Evolutionary conservation across 2,329 filamentous ascomycete genomes (phyloP).

Genomic region (Fusarium redolens): DNA sequence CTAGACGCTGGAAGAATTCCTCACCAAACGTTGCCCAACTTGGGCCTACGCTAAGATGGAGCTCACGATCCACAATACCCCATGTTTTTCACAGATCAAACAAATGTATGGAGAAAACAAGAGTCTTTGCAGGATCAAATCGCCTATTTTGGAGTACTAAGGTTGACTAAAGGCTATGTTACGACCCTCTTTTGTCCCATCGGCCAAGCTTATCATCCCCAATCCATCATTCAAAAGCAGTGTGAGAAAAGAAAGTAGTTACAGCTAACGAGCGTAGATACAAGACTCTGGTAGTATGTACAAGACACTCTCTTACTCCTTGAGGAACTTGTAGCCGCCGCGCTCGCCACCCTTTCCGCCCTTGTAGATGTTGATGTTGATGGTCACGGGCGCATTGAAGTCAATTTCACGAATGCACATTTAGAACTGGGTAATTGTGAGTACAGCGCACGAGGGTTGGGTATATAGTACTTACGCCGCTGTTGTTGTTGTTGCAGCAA

Average conservation of each 20-base stretch:
- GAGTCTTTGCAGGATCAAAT: neutral
- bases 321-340: neutral
- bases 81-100: neutral
- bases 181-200: neutral
- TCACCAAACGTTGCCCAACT: neutral
- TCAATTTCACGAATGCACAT: slow-evolving; percentile 40
- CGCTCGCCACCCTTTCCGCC: slow-evolving; percentile 5
- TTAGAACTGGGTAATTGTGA: slow-evolving; percentile 32
- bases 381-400: slow-evolving; percentile 39
- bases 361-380: slow-evolving; percentile 32
- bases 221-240: neutral
- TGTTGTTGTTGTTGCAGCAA: slow-evolving; percentile 45
- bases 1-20: neutral
- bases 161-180: neutral
- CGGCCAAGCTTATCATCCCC: neutral
- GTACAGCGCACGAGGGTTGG: rapidly evolving
- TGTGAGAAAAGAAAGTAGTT: neutral
- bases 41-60: neutral
- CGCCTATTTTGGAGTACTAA: neutral
- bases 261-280: neutral
- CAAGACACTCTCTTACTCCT: neutral
- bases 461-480: slow-evolving; percentile 18
- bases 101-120: neutral
- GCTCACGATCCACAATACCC: neutral
- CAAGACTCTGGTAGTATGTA: neutral